Evolutionary conservation across 768 basidiomycete species (phyloP), one percentile per base, ranked within the genome.

Genomic region (Daedaleopsis nitida): DNA sequence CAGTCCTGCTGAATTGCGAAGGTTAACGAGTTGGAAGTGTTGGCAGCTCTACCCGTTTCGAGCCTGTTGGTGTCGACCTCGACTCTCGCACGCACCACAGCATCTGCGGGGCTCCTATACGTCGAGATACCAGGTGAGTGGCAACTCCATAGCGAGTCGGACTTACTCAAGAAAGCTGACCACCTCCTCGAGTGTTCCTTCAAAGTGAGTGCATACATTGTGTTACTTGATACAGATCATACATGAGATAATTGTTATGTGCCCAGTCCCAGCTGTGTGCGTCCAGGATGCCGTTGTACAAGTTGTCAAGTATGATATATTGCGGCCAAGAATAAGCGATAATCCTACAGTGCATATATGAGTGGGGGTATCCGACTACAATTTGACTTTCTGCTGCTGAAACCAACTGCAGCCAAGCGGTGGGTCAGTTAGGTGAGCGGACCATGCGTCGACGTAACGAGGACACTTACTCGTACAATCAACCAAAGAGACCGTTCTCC

Each of bases 401-500:
- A 48, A 52, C 48, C 60, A 56, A 61, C 60, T 61, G 23, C 14
- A 8, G 19, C 9, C 38, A 3, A 21, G 9, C 44, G 11, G 45
- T 65, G 24, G 61, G 64, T 23, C 37, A 42, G 27, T 32, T 7
- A 32, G 19, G 48, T 38, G 47, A 52, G 23, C 23, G 23, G 13
- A 24, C 6, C n/a, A 44, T 3, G 3, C 8, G 1, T 27, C 5
- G 16, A n/a, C 1, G 16, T 5, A 12, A 5, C 39, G 17, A 32
- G 17, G 2, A 38, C 12, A 62, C 65, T 64, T 49, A 66, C 67
- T 62, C 61, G 23, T 60, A 62, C 58, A 57, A 42, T 71, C 67
- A 69, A 64, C 73, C 74, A 73, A 77, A 73, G 21, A 69, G 54
- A 58, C 74, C 75, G 51, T 77, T 76, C 62, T 72, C 67, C 50